Evolutionary conservation across 805 yeast species (phyloP), one percentile per base, ranked within the genome.

Genomic region (Novakomyces olei): DNA sequence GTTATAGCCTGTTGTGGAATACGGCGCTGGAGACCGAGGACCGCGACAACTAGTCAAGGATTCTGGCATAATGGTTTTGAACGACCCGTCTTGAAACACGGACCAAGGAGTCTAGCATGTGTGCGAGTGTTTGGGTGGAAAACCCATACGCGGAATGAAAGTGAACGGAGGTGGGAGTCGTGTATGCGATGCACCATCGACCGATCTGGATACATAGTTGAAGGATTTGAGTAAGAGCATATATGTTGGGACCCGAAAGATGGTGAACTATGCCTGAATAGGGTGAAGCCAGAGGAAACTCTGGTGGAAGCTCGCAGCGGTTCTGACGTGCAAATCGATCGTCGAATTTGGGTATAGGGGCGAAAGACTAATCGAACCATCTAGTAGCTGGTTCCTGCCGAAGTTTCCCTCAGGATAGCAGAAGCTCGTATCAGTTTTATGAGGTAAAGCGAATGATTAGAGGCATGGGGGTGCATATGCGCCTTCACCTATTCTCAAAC

Each of bases 241-340:
- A 52, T 55, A 54, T 53, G 57, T 53, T 53, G 57, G 58, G 58
- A 53, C 57, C 57, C 57, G 57, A 53, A 41, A 53, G 58, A 53
- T 53, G 57, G 58, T 53, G 57, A 52, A 52, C 57, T 53, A 53
- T 53, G 55, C 57, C 56, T 53, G 57, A 51, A 51, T 52, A 51
- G 58, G 57, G 58, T 51, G 55, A 53, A 53, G 58, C 57, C 57
- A 50, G 58, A 53, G 57, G 57, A 53, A 51, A 53, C 56, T 53
- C 57, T 52, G 57, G 57, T 52, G 57, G 58, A 53, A 55, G 56
- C 56, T 51, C 59, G 55, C 48, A 53, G 57, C 56, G 55, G 56
- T 53, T 53, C 57, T 53, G 57, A 54, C 56, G 57, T 52, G 57
- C 57, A 53, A 53, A 51, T 53, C 57, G 57, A 51, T 51, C 57